Evolutionary conservation across 2,329 filamentous ascomycete species (phyloP).

Genomic region (Sclerotinia subarctica): DNA sequence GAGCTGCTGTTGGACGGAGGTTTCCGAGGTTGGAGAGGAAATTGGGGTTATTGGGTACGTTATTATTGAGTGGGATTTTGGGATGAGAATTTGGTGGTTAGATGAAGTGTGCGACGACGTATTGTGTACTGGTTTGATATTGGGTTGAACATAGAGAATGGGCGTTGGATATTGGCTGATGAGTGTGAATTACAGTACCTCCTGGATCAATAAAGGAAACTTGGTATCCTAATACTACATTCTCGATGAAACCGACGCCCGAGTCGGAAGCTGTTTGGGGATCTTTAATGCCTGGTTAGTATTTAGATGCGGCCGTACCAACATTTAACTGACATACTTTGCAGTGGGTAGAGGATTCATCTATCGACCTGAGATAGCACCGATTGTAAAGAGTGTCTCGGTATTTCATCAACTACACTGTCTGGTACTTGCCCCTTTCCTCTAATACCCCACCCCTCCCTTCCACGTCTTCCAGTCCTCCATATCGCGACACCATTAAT

Average conservation of each 20-base stretch:
- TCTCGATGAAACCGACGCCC: conserved; percentile 8
- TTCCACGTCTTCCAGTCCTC: background rate
- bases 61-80: background rate
- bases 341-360: conserved; percentile 13
- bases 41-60: background rate
- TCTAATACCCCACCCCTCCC: background rate
- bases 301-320: too few species aligned
- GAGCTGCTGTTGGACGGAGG: background rate
- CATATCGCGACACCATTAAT: background rate
- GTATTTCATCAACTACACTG: conserved; percentile 29
- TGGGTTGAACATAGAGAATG: background rate
- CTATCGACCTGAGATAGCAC: conserved; percentile 10
- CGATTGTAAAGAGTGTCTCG: conserved; percentile 3
- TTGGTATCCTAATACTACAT: conserved; percentile 21
- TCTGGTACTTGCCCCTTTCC: conserved; percentile 12
- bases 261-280: conserved; percentile 20
- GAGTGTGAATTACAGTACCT: background rate
- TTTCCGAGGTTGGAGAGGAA: background rate
- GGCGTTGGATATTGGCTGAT: background rate
- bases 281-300: conserved; percentile 18
- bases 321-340: background rate
- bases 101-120: background rate
- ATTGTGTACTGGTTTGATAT: background rate
- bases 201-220: conserved; percentile 13
- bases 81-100: background rate